Base-by-base conservation (phyloP, 2,329 filamentous ascomycete species). In the Cryphonectria carpinicola region DNA sequence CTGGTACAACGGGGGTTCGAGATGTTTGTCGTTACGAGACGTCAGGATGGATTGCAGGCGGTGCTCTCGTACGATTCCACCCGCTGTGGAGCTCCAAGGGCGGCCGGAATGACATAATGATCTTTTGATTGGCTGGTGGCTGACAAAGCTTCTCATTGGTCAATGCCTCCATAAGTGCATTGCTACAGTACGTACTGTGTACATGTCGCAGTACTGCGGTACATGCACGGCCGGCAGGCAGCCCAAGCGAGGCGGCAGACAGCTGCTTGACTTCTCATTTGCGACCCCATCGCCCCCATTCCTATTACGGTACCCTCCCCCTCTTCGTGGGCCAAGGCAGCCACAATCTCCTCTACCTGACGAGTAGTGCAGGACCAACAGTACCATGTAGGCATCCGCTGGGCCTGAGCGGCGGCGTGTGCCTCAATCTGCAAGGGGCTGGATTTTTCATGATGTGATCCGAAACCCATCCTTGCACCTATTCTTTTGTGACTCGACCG, bases 1-100 rank as follows among this genome's bases (percentile, higher is more conserved):
- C 68, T 73, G 73, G 70, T 37, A 63, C 72, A 22, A 56, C 69
- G 41, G 73, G 73, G 10, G 74, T 75, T 72, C 37, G 39, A 28
- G 39, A 46, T 49, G 62, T 39, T 54, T 52, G 63, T 43, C 37
- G 61, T 46, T 32, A 39, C 22, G 46, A 39, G 61, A 64, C 37
- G 61, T 64, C 61, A 46, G 61, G 32, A 64, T 46, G 61, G 13
- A 41, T 64, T 46, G 61, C 61, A 64, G 35, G 37, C 19, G n/a
- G 11, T 46, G 61, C 37, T 46, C 61, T 64, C 61, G 61, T 64
- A 64, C 41, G 61, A 64, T 64, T 46, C 61, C 61, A 46, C 61
- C 41, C 61, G 41, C 61, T 6, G 61, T 46, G 61, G 61, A 60
- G 43, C 67, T 60, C 46, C 39, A 41, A 61, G 25, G 41, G 19